Base-by-base conservation (phyloP, 495 filamentous ascomycete genomes). In the Pyronema omphalodes region DNA sequence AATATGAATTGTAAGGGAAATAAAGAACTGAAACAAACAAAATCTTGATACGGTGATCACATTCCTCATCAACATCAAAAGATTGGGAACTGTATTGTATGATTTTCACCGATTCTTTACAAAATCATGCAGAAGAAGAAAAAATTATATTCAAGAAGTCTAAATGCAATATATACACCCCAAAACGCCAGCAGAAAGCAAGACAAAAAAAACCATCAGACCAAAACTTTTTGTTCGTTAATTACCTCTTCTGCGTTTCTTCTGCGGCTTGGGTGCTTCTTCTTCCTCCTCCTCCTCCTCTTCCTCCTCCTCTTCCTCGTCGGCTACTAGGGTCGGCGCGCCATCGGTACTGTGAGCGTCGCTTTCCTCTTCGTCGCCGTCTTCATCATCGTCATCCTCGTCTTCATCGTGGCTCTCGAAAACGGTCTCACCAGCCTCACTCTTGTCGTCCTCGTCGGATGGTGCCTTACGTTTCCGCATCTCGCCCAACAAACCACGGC, bases 381-480 rank as follows among this genome's bases (percentile, higher is more conserved):
- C 50, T n/a, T 40, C 50, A 8, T 52, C 37, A 19, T 4, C 50
- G 1, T 18, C 50, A 40, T 18, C 15, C 44, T 47, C 44, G 12
- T 23, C 44, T 37, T 52, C 50, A 11, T 19, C 50, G 11, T 19
- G 35, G 7, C 11, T 33, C 8, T 55, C 36, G 40, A 65, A 57
- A 19, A 57, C 62, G 37, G 66, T 59, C 29, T 58, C 58, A 33
- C 57, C 60, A 18, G 52, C 66, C 23, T 56, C 57, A 19, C 57
- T 57, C 15, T 58, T 60, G 0, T 60, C 60, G 36, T 66, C 61
- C 11, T 61, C 65, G 23, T 29, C 23, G 23, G 23, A 29, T 29
- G 23, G 23, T 55, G 77, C 77, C 12, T 77, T 70, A 56, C 79
- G 79, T 55, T 66, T 70, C 11, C 69, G 70, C 74, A 80, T 79